phyloP scores from a whole-genome alignment of 306 rosid species.

The Vachellia pachyceras region DNA sequence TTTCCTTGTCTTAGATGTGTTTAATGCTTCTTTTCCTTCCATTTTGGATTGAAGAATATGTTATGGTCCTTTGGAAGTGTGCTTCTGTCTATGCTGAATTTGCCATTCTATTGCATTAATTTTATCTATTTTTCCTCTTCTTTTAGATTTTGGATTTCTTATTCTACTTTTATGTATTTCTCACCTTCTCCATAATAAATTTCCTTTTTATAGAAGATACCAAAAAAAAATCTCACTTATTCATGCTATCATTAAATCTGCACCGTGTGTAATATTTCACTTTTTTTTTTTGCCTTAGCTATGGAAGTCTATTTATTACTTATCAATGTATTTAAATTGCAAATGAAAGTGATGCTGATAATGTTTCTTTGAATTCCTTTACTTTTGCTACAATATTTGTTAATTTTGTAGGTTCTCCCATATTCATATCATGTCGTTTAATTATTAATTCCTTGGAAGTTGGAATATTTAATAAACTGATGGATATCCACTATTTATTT shows the following conservation, averaged over 20 bases:
- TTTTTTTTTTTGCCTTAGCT: neutral
- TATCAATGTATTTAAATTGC: neutral
- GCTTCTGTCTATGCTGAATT: too few species aligned
- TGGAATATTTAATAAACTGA: neutral
- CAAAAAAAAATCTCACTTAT: neutral
- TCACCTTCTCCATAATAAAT: neutral
- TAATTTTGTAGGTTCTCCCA: neutral
- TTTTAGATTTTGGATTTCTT: neutral
- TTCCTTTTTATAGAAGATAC: neutral
- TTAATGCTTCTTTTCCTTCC: too few species aligned
- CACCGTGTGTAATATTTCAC: neutral
- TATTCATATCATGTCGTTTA: constrained; percentile 16
- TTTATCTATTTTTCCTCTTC: neutral
- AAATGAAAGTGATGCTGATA: neutral
- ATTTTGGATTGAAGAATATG: too few species aligned
- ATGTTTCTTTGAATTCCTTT: neutral
- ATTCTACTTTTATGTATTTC: neutral
- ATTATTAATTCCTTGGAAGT: neutral
- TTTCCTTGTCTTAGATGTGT: too few species aligned
- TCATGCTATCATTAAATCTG: neutral
- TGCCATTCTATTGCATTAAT: neutral
- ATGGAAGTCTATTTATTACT: neutral
- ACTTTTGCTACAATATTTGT: constrained; percentile 11
- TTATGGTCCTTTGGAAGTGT: too few species aligned
- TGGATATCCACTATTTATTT: neutral